Percentiles rank a stretch among this genome's conserved stretches.
Evolutionary conservation across 371 early-diverging fungal genomes (phyloP).

Genomic region (Lichtheimia ornata): DNA sequence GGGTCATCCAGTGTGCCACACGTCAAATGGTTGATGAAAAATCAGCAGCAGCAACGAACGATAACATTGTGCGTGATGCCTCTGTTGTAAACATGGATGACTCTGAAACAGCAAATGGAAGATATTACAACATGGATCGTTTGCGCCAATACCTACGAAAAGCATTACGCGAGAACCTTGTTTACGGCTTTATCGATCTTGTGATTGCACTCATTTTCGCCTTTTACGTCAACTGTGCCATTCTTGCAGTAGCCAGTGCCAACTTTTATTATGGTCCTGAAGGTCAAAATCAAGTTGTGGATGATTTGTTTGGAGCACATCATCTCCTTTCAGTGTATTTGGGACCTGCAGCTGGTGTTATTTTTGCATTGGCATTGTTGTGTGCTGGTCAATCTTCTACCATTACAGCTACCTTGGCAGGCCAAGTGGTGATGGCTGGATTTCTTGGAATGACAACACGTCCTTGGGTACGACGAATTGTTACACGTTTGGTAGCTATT

Average conservation of each 20-base stretch:
- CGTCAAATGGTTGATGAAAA: background rate
- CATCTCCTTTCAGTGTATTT: conserved; percentile 58
- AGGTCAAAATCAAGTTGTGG: conserved; percentile 26
- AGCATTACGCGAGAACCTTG: conserved; percentile 26
- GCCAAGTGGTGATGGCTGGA: conserved; percentile 85
- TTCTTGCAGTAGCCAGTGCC: conserved; percentile 80
- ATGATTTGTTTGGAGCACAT: conserved; percentile 71
- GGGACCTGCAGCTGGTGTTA: conserved; percentile 65
- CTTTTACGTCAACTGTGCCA: conserved; percentile 77
- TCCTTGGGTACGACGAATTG: conserved; percentile 73
- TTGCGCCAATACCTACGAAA: conserved; percentile 18
- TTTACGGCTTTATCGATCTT: conserved; percentile 59
- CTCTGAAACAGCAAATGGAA: conserved; percentile 8
- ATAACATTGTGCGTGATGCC: too few species aligned
- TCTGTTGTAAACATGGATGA: background rate
- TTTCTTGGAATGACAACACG: conserved; percentile 71
- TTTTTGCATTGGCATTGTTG: conserved; percentile 79
- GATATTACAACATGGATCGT: conserved; percentile 7
- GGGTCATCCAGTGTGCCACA: background rate
- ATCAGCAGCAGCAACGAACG: background rate
- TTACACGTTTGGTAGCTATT: conserved; percentile 74
- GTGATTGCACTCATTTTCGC: conserved; percentile 74
- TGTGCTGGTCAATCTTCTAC: conserved; percentile 80
- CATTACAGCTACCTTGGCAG: conserved; percentile 85
- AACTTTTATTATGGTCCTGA: conserved; percentile 65